These are phyloP conservation scores for Dryas drummondii DNA, from an alignment of 306 rosid species.

Conservation along the genomic window DNA sequence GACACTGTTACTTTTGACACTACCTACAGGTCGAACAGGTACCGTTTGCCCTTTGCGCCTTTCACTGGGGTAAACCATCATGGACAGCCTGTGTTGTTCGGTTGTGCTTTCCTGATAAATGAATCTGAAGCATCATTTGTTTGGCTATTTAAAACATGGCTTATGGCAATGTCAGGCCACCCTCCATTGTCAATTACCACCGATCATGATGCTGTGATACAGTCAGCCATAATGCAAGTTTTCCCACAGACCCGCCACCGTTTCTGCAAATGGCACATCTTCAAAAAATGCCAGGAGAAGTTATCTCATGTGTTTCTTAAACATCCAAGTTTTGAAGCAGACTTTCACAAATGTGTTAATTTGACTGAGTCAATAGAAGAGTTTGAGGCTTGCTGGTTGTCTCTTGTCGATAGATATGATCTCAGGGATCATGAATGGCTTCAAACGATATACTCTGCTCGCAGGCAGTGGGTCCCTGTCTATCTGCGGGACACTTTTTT, in stretches of 20 bases:
- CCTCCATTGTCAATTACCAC: conserved; percentile 91
- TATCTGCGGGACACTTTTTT: conserved; percentile 89
- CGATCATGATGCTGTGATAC: conserved; percentile 83
- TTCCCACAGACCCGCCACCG: conserved; percentile 92
- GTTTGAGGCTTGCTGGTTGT: conserved; percentile 90
- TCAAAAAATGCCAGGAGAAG: conserved; percentile 95
- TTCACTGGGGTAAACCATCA: conserved; percentile 96
- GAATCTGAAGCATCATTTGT: conserved; percentile 90
- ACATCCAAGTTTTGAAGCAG: conserved; percentile 90
- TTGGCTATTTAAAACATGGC: conserved; percentile 96
- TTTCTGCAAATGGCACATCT: conserved; percentile 98
- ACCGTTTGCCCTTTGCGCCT: conserved; percentile 95
- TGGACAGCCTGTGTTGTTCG: conserved; percentile 94
- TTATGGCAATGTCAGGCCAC: conserved; percentile 82
- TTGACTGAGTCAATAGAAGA: conserved; percentile 91
- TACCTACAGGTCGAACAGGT: conserved; percentile 94
- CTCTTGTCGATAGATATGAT: conserved; percentile 76
- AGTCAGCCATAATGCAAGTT: conserved; percentile 71
- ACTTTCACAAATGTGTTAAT: conserved; percentile 93
- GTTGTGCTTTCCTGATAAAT: conserved; percentile 88
- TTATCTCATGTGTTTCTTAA: conserved; percentile 82
- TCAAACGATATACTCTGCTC: conserved; percentile 69
- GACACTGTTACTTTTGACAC: conserved; percentile 98
- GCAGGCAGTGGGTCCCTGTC: conserved; percentile 95
- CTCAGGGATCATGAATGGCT: conserved; percentile 97